Percentiles rank a stretch among this genome's conserved stretches.
phyloP scores from a whole-genome alignment of 2,329 filamentous ascomycete genomes.

The Phaeosphaeriaceae sp. region DNA sequence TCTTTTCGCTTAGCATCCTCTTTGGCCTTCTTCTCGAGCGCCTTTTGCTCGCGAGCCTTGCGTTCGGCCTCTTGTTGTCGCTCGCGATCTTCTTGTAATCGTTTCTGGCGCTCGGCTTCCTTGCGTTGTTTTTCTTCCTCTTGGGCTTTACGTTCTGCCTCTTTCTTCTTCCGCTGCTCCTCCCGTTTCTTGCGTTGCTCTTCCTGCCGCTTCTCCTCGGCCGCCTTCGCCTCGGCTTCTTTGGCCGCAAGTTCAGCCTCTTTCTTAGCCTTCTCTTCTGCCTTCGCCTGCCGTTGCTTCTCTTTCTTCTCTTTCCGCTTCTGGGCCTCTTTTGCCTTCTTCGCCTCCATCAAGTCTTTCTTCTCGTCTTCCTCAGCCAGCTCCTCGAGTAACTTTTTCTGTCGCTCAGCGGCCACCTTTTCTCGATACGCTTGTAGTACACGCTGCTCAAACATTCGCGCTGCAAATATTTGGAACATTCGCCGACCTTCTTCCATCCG shows the following conservation, averaged over 20 bases:
- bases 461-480: slow-evolving; percentile 99
- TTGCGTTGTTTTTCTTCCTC: slow-evolving; percentile 87
- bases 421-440: slow-evolving; percentile 97
- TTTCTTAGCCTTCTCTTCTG: slow-evolving; percentile 87
- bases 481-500: slow-evolving; percentile 97
- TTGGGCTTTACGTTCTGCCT: slow-evolving; percentile 86
- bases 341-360: slow-evolving; percentile 81
- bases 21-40: slow-evolving; percentile 79
- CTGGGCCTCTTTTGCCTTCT: slow-evolving; percentile 91
- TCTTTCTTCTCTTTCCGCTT: slow-evolving; percentile 94
- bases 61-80: slow-evolving; percentile 85
- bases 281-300: slow-evolving; percentile 83
- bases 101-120: slow-evolving; percentile 82
- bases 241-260: slow-evolving; percentile 91
- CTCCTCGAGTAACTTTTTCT: slow-evolving; percentile 89
- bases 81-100: slow-evolving; percentile 83
- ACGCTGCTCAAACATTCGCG: slow-evolving; percentile 98
- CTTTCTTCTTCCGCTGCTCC: slow-evolving; percentile 89
- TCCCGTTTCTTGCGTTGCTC: slow-evolving; percentile 84
- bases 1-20: slow-evolving; percentile 79
- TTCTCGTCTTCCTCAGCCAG: slow-evolving; percentile 82
- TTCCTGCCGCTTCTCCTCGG: slow-evolving; percentile 79
- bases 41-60: slow-evolving; percentile 79
- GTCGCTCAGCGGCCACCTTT: slow-evolving; percentile 92
- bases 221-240: slow-evolving; percentile 76